phyloP scores from a whole-genome alignment of 768 basidiomycete species.

The Nidularia sp. region DNA sequence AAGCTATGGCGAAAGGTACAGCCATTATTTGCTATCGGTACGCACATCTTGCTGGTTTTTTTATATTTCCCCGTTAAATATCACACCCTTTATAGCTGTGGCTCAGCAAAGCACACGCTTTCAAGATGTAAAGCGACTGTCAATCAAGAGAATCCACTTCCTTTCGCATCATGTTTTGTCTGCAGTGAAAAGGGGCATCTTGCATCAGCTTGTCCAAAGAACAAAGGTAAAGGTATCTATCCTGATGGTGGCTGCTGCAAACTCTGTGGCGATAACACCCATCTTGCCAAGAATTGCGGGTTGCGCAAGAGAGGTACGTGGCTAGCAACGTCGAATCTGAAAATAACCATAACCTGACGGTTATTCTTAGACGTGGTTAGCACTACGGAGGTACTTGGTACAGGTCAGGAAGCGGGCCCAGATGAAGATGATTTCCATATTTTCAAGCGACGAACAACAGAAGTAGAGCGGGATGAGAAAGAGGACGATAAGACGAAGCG shows the following conservation, averaged over 20 bases:
- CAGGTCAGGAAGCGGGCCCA: constrained; percentile 61
- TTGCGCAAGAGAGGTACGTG: constrained; percentile 53
- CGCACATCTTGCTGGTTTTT: constrained; percentile 11
- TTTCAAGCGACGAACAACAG: constrained; percentile 59
- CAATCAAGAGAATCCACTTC: constrained; percentile 64
- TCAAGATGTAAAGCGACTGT: constrained; percentile 69
- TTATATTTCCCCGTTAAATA: background rate
- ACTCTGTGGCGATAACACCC: constrained; percentile 79
- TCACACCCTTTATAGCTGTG: constrained; percentile 52
- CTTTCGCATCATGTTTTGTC: constrained; percentile 90
- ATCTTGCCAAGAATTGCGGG: constrained; percentile 82
- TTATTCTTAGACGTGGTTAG: constrained; percentile 18
- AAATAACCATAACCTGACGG: too few relatives aligned
- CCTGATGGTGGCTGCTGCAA: constrained; percentile 91
- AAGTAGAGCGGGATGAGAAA: constrained; percentile 61
- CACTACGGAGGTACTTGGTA: constrained; percentile 31
- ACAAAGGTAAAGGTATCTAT: constrained; percentile 78
- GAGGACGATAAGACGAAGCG: constrained; percentile 37
- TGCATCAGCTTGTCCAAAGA: constrained; percentile 78
- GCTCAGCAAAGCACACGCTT: constrained; percentile 73
- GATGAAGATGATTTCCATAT: constrained; percentile 96
- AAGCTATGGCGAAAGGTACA: constrained; percentile 17
- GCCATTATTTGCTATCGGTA: constrained; percentile 74
- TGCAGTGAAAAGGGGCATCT: constrained; percentile 84
- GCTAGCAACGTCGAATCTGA: too few relatives aligned